Conservation (phyloP, 2,329 filamentous ascomycete species). For the Fusarium sp. region DNA sequence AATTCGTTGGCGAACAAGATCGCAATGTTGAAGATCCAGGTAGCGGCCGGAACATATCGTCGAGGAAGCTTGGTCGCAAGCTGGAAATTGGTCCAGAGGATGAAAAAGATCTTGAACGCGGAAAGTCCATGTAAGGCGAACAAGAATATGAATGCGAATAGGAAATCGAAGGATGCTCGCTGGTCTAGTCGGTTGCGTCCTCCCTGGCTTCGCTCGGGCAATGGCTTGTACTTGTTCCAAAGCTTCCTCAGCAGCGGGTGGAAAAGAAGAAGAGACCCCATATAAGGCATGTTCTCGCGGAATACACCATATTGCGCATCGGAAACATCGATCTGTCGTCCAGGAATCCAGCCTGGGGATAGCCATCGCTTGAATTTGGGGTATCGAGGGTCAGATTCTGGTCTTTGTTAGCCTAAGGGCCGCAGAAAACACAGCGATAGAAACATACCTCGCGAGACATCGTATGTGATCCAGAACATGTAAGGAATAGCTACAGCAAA, state of each 20-base stretch:
- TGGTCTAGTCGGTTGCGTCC: constrained; percentile 72
- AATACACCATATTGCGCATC: constrained; percentile 90
- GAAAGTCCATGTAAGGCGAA: constrained; percentile 86
- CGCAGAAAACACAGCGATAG: neutral
- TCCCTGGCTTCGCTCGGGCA: constrained; percentile 51
- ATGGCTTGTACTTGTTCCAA: constrained; percentile 70
- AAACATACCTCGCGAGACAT: constrained; percentile 81
- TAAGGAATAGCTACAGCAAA: constrained; percentile 76
- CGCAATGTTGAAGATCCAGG: constrained; percentile 90
- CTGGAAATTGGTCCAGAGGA: constrained; percentile 84
- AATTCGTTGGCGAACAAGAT: constrained; percentile 93
- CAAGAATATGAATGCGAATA: constrained; percentile 84
- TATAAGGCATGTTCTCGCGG: constrained; percentile 85
- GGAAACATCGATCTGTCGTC: constrained; percentile 91
- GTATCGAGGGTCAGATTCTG: constrained; percentile 86
- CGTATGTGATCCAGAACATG: constrained; percentile 92
- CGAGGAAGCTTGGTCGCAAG: constrained; percentile 79
- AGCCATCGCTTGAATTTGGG: constrained; percentile 77
- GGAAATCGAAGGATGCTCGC: constrained; percentile 83
- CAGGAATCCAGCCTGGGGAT: constrained; percentile 88
- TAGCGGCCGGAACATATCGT: constrained; percentile 76
- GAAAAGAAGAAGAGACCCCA: constrained; percentile 77
- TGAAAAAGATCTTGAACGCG: constrained; percentile 81
- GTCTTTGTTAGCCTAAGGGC: constrained; percentile 27
- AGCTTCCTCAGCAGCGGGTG: constrained; percentile 82